Evolutionary conservation across 2,329 filamentous ascomycete species (phyloP).

Genomic region (Hortaea werneckii): DNA sequence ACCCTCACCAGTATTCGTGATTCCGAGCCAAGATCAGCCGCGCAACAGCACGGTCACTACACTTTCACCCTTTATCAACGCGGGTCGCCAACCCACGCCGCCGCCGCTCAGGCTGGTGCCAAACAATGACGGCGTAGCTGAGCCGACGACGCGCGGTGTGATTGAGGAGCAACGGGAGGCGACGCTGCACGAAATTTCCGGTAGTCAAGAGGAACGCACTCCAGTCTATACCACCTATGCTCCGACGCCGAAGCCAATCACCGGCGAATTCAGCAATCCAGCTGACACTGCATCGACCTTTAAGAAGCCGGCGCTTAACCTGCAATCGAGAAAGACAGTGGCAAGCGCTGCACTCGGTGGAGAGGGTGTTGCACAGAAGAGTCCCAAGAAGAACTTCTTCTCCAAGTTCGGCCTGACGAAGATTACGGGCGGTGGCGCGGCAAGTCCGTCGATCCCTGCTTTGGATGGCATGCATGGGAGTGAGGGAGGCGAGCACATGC

Average conservation of each 20-base stretch:
- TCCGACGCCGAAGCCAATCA: conserved; percentile 14
- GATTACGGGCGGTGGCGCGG: background rate
- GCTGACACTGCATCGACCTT: background rate
- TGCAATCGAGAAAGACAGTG: conserved; percentile 7
- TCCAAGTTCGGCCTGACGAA: conserved; percentile 16
- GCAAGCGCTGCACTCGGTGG: conserved; percentile 1
- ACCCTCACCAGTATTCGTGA: background rate
- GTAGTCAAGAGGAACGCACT: conserved; percentile 24
- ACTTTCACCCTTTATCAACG: conserved; percentile 19
- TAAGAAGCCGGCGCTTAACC: conserved; percentile 1
- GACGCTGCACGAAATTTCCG: conserved; percentile 15
- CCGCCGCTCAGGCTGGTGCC: conserved; percentile 18
- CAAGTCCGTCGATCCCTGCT: conserved; percentile 4
- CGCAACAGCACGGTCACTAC: conserved; percentile 17
- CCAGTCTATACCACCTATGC: conserved; percentile 14
- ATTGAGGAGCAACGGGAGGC: conserved; percentile 32
- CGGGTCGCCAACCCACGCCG: conserved; percentile 8
- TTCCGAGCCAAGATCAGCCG: background rate
- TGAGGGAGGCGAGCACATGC: conserved; percentile 7
- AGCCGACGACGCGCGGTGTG: conserved; percentile 28
- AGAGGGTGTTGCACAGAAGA: conserved; percentile 19
- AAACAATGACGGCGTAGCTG: conserved; percentile 13
- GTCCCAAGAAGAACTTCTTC: conserved; percentile 32
- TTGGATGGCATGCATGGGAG: conserved; percentile 3
- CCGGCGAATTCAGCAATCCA: conserved; percentile 11